These are phyloP conservation scores for apple (Malus domestica) DNA, from an alignment of 306 rosid genomes.

Conservation along the genomic window DNA sequence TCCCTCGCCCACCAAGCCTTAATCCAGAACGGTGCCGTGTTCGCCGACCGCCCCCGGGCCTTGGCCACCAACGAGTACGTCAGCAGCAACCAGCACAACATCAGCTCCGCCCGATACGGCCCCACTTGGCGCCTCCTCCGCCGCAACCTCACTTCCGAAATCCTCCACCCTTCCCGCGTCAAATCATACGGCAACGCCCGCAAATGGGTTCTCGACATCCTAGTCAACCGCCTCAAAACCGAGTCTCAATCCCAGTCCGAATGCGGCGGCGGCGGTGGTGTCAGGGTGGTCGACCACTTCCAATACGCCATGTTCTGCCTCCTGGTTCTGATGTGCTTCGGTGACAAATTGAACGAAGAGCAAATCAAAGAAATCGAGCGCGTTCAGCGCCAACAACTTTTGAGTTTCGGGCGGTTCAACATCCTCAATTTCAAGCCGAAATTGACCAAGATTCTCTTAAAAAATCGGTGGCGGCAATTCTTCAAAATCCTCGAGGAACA, in stretches of 20 bases:
- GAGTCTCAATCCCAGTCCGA: not conserved
- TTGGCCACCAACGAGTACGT: not conserved
- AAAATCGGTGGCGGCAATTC: conserved; percentile 6
- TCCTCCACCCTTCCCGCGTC: conserved; percentile 27
- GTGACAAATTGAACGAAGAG: conserved; percentile 7
- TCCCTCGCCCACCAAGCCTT: conserved; percentile 24
- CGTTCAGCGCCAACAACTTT: not conserved
- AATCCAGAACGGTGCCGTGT: conserved; percentile 21
- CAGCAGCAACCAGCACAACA: conserved; percentile 14
- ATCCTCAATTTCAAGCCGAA: conserved; percentile 18
- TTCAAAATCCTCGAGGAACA: not conserved
- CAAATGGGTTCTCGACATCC: conserved; percentile 18
- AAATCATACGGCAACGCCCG: conserved; percentile 12
- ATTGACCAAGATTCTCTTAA: conserved; percentile 4
- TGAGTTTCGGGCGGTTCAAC: not conserved
- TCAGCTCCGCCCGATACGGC: conserved; percentile 21
- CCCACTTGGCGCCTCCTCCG: conserved; percentile 29
- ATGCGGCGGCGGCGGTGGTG: not conserved
- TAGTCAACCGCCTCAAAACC: not conserved
- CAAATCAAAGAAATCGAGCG: conserved; percentile 9
- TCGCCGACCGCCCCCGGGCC: conserved; percentile 22
- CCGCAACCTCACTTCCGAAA: conserved; percentile 24
- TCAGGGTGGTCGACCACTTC: conserved; percentile 10
- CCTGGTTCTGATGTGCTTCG: conserved; percentile 23
- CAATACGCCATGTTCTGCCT: conserved; percentile 23